A percentile compares a stretch with the other conserved stretches of the same genome.
These are phyloP conservation scores for Hymenotorrendiella dingleyae DNA, from an alignment of 2,329 filamentous ascomycete genomes.

Conservation along the genomic window DNA sequence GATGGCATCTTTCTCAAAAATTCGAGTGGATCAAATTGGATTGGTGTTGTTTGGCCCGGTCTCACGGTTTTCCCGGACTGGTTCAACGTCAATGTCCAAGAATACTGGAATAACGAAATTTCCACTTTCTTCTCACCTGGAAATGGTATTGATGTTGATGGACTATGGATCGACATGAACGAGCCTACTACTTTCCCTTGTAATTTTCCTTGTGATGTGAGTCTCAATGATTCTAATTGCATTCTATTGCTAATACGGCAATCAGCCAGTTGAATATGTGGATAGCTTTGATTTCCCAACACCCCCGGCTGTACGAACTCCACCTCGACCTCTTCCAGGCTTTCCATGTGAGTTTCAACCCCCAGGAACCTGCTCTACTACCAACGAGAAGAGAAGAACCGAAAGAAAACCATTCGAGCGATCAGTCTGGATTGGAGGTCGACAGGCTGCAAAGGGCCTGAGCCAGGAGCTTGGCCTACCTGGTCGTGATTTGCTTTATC, in stretches of 20 bases:
- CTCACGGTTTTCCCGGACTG: constrained; percentile 69
- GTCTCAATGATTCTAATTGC: neutral
- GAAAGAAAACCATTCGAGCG: neutral
- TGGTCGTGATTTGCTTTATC: constrained; percentile 56
- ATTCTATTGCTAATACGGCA: neutral
- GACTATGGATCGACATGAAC: constrained; percentile 71
- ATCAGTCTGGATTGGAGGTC: neutral
- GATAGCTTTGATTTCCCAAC: constrained; percentile 46
- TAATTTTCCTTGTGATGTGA: constrained; percentile 45
- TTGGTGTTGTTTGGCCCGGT: constrained; percentile 67
- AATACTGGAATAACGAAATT: constrained; percentile 68
- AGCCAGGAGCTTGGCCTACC: constrained; percentile 51
- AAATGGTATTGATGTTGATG: constrained; percentile 68
- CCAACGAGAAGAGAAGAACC: constrained; percentile 19
- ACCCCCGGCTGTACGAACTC: constrained; percentile 52
- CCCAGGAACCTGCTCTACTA: constrained; percentile 33
- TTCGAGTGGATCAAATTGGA: constrained; percentile 49
- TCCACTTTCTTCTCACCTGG: constrained; percentile 55
- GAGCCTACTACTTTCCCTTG: constrained; percentile 47
- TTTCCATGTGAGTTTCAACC: constrained; percentile 66
- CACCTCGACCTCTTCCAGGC: constrained; percentile 60
- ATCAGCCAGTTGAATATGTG: neutral
- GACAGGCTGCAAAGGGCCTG: constrained; percentile 15
- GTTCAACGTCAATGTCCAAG: constrained; percentile 59
- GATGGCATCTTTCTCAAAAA: constrained; percentile 42